These are phyloP conservation scores for Kodamaea sagamina DNA, from an alignment of 805 yeast species.

Conservation along the genomic window DNA sequence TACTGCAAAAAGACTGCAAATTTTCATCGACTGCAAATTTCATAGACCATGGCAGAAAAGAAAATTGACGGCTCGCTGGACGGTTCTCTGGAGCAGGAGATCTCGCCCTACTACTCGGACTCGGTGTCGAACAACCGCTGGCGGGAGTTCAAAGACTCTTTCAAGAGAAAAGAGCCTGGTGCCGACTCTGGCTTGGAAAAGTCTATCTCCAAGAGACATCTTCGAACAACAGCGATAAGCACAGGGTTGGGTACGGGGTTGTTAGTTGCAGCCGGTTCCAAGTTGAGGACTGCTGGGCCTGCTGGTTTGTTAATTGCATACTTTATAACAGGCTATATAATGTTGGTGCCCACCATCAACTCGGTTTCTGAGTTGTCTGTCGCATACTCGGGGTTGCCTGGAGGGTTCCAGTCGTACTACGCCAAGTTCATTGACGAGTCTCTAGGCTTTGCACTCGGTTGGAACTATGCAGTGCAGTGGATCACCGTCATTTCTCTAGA, in stretches of 20 bases:
- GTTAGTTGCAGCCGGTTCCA: constrained; percentile 32
- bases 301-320: constrained; percentile 26
- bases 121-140: constrained; percentile 12
- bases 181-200: constrained; percentile 11
- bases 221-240: constrained; percentile 30
- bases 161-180: constrained; percentile 20
- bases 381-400: constrained; percentile 28
- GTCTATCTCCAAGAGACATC: constrained; percentile 24
- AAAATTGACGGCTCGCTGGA: not conserved
- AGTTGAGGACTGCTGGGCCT: constrained; percentile 29
- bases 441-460: constrained; percentile 39
- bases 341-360: constrained; percentile 32
- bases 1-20: not conserved
- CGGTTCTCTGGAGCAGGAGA: constrained; percentile 9
- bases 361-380: constrained; percentile 31
- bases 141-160: constrained; percentile 25
- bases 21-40: constrained; percentile 1
- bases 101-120: constrained; percentile 11
- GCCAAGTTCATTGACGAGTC: constrained; percentile 38
- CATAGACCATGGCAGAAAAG: constrained; percentile 5
- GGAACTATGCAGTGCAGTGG: constrained; percentile 40
- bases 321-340: constrained; percentile 24
- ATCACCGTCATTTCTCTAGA: constrained; percentile 29
- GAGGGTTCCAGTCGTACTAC: constrained; percentile 32
- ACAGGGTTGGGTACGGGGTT: constrained; percentile 36